Evolutionary conservation across 345 rosid genomes (phyloP), one percentile per base, ranked within the genome.

Genomic region (Hibiscus tridactylites): DNA sequence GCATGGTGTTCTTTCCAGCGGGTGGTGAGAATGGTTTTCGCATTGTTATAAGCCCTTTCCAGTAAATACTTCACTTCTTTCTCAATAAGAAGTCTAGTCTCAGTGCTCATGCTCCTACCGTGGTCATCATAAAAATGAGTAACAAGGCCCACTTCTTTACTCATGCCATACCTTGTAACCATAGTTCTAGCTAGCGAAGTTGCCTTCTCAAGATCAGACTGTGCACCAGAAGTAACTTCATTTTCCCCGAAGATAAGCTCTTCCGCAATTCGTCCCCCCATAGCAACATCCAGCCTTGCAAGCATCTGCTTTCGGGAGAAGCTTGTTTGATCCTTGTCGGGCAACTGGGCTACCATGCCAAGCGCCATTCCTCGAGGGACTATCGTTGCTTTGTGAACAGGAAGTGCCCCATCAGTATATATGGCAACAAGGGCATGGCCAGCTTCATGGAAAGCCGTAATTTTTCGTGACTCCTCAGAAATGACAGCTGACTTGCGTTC

Each of bases 221-320:
- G 84, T 19, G 97, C 96, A 58, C 96, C 97, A 4, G 96, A 82
- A 65, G 99, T 90, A 47, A 95, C 96, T 74, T 92, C 97, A 31
- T 84, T 88, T 26, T 92, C 97, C 63, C 97, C 97, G 28, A 95
- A 52, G 57, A 52, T 52, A n/a, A 52, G 57, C 57, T 52, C 57
- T 52, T 52, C 57, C n/a, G 21, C 57, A 95, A 89, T 97, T 16
- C 97, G 81, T 2, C 97, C 97, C 5, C 97, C 99, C 97, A 95
- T 86, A 80, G 87, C 83, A 58, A 95, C 92, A 82, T 95, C 97
- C 59, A 92, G 96, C 64, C 90, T 78, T 39, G 99, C 97, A 76
- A 95, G 97, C 99, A 95, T 92, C 87, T 95, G 97, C 78, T 88
- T 95, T 60, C 90, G 79, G 0, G 97, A 86, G 19, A 81, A 74